Evolutionary conservation across 2,329 filamentous ascomycete species (phyloP).

Genomic region (Fragosphaeria purpurea): DNA sequence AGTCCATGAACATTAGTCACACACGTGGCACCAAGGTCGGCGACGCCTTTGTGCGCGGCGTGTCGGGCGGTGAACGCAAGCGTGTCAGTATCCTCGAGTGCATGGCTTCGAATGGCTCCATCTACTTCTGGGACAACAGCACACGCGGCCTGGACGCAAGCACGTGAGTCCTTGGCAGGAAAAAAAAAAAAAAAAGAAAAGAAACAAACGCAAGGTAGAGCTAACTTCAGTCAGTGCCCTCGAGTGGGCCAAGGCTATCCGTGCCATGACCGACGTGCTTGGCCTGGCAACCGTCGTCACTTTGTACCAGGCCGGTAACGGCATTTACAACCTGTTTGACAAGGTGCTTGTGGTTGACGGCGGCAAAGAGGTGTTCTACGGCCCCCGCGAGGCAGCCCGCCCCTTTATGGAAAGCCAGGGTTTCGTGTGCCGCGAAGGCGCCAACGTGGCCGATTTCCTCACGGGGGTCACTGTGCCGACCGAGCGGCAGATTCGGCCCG

Average conservation of each 20-base stretch:
- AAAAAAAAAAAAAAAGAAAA: no score
- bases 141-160: conserved; percentile 56
- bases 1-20: conserved; percentile 51
- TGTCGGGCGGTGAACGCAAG: conserved; percentile 44
- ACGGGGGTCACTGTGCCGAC: conserved; percentile 67
- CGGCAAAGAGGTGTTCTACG: conserved; percentile 56
- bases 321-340: conserved; percentile 58
- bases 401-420: conserved; percentile 53
- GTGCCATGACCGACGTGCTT: conserved; percentile 57
- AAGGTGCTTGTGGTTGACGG: conserved; percentile 65
- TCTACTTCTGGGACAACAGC: conserved; percentile 65
- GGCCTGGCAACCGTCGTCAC: conserved; percentile 50
- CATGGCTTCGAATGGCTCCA: conserved; percentile 45
- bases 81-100: conserved; percentile 68
- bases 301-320: conserved; percentile 58
- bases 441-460: conserved; percentile 69
- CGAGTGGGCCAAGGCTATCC: conserved; percentile 54
- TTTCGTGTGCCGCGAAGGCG: conserved; percentile 45
- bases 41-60: conserved; percentile 51
- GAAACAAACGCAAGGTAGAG: no score
- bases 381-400: conserved; percentile 48
- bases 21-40: conserved; percentile 58
- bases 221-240: conserved; percentile 29
- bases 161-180: conserved; percentile 19
- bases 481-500: conserved; percentile 59